phyloP scores from a whole-genome alignment of 176 grass and related monocot genomes.

The Oryza coarctata region DNA sequence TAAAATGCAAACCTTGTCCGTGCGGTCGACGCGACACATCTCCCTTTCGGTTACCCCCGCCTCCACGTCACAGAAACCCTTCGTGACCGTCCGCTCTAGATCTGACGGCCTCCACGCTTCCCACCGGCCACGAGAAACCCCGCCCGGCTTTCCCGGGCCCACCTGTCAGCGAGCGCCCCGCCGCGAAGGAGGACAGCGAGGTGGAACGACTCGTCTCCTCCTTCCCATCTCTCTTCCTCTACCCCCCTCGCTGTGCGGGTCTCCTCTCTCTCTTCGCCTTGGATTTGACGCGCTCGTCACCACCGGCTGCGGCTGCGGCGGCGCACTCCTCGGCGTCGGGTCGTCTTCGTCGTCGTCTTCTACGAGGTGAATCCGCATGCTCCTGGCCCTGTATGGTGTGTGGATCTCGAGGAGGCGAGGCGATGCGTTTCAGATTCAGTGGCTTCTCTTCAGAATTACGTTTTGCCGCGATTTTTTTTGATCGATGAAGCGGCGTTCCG shows the following conservation, averaged over 20 bases:
- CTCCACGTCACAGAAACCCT: constrained; percentile 40
- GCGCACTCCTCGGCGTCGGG: background rate
- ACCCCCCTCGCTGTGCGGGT: constrained; percentile 5
- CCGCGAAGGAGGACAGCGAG: background rate
- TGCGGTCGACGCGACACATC: background rate
- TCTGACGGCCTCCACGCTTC: background rate
- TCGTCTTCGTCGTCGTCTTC: background rate
- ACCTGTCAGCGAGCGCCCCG: constrained; percentile 11
- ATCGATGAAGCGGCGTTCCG: background rate
- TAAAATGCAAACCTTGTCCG: constrained; percentile 6
- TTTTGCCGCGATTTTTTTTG: background rate
- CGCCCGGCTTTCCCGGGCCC: background rate
- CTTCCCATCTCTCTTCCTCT: background rate
- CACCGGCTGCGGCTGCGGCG: constrained; percentile 8
- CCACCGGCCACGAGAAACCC: background rate
- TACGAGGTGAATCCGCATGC: constrained; percentile 4
- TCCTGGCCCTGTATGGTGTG: background rate
- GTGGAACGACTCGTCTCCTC: background rate
- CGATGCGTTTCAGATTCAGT: constrained; percentile 4
- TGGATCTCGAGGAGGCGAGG: constrained; percentile 1
- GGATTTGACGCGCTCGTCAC: constrained; percentile 17
- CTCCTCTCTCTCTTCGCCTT: background rate
- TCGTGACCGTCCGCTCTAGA: background rate
- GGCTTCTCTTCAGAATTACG: background rate
- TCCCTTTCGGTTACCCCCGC: background rate